phyloP scores from a whole-genome alignment of 495 filamentous ascomycete species.

The Penicillium lagena region DNA sequence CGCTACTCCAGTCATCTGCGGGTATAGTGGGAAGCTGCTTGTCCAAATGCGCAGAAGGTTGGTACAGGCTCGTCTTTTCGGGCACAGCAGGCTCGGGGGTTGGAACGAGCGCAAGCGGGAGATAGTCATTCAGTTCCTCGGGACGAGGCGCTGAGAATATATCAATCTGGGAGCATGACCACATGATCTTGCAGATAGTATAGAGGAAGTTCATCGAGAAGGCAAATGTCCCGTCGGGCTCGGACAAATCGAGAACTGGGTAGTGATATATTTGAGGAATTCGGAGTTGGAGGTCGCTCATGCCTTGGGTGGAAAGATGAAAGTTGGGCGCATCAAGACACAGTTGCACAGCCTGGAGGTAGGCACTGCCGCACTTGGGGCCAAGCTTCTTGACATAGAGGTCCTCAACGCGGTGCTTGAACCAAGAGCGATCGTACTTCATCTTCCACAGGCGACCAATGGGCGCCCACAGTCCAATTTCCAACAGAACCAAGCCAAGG shows the following conservation, averaged over 20 bases:
- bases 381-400: conserved; percentile 60
- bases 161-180: conserved; percentile 40
- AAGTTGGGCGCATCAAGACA: conserved; percentile 73
- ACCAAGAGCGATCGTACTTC: conserved; percentile 57
- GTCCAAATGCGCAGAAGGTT: conserved; percentile 10
- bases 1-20: conserved; percentile 13
- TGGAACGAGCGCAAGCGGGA: conserved; percentile 39
- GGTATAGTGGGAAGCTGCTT: conserved; percentile 18
- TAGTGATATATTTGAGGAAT: conserved; percentile 43
- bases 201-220: conserved; percentile 46
- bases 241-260: conserved; percentile 40
- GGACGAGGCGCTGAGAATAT: conserved; percentile 37
- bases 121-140: conserved; percentile 39
- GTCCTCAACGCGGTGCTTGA: conserved; percentile 56
- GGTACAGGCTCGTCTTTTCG: conserved; percentile 17
- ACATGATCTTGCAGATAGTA: conserved; percentile 38
- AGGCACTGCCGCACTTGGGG: conserved; percentile 67
- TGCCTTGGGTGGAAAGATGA: conserved; percentile 48
- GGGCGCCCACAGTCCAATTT: conserved; percentile 85
- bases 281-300: conserved; percentile 37
- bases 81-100: conserved; percentile 23
- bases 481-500: conserved; percentile 74
- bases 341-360: conserved; percentile 72
- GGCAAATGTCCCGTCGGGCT: conserved; percentile 39
- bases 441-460: conserved; percentile 61